Evolutionary conservation across 1,284 basidiomycete species (phyloP), one percentile per base, ranked within the genome.

Genomic region (Pulchroboletus neoregius): DNA sequence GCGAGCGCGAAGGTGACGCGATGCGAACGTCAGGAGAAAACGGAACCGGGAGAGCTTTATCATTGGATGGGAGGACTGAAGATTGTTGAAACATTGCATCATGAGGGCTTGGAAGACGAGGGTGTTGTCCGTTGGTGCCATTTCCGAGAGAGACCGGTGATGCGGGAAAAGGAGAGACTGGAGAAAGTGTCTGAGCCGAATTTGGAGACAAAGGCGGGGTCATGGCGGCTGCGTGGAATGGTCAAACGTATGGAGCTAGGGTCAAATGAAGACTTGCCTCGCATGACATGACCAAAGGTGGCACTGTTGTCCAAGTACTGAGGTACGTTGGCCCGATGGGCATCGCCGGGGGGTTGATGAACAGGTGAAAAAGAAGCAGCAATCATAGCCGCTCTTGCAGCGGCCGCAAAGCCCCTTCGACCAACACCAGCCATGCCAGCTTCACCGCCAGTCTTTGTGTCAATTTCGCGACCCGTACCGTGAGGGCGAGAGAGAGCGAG

Each of bases 401-500:
- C 89, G 7, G 90, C 87, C 2, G 84, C 86, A 53, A 94, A 93
- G 0, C 87, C 91, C 51, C 91, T 72, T 50, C 91, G 71, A 5
- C 91, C 91, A 2, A 94, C 90, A 13, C 91, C 91, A 0, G 91
- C 91, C 90, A 93, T 93, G 0, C 91, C 91, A 6, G 89, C 89
- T 51, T 77, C 82, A 2, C 89, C 90, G 4, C 89, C 90, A 8
- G 63, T 77, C 57, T 83, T 81, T 12, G 88, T 91, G 58, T 91
- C 80, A 5, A 65, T 50, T 27, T 65, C 60, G n/a, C 46, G 51
- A 16, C 36, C 35, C 12, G 16, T 23, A 10, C 24, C 22, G 16
- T n/a, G 56, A 12, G 47, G 6, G 13, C 39, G 47, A 28, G 46
- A 24, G 31, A 34, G 20, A 1, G 32, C 20, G 10, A 55, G 49